A percentile compares a stretch with the other conserved stretches of the same genome.
Evolutionary conservation across 371 early-diverging fungal species (phyloP).

Genomic region (Mortierella sp.): DNA sequence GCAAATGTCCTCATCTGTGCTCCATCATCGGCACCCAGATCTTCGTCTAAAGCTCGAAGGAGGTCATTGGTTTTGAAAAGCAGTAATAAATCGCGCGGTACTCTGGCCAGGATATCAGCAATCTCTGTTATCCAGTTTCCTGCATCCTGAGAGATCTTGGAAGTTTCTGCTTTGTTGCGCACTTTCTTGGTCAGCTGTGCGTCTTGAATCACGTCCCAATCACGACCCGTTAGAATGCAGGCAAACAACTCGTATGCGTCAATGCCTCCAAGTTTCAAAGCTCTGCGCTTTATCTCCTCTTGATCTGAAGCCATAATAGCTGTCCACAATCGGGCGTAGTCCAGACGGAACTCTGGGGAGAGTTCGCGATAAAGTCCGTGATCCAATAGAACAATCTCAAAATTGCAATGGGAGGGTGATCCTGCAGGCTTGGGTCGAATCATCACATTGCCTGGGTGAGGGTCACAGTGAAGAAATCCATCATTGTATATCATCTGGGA

Average conservation of each 20-base stretch:
- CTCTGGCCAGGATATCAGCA: constrained; percentile 79
- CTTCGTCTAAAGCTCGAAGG: constrained; percentile 73
- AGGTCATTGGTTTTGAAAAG: constrained; percentile 93
- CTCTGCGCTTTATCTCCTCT: constrained; percentile 67
- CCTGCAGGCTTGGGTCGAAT: constrained; percentile 69
- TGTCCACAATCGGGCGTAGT: constrained; percentile 92
- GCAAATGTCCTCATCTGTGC: constrained; percentile 63
- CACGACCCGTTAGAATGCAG: constrained; percentile 87
- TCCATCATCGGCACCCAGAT: constrained; percentile 50
- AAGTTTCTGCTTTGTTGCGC: constrained; percentile 66
- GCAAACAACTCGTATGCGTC: constrained; percentile 87
- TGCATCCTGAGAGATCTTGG: constrained; percentile 57
- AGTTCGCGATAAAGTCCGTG: constrained; percentile 94
- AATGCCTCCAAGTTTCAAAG: constrained; percentile 73
- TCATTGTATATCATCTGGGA: constrained; percentile 92
- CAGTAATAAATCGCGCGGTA: constrained; percentile 85
- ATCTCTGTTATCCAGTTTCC: constrained; percentile 75
- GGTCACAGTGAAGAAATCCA: constrained; percentile 87
- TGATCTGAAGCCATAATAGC: constrained; percentile 85
- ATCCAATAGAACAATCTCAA: constrained; percentile 91
- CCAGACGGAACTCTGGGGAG: constrained; percentile 75
- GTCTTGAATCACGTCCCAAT: constrained; percentile 78
- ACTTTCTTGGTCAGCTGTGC: constrained; percentile 62
- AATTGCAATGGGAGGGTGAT: constrained; percentile 73
- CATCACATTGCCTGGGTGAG: constrained; percentile 85